Evolutionary conservation across 2,329 filamentous ascomycete genomes (phyloP).

Genomic region (Elsinoe perseae): DNA sequence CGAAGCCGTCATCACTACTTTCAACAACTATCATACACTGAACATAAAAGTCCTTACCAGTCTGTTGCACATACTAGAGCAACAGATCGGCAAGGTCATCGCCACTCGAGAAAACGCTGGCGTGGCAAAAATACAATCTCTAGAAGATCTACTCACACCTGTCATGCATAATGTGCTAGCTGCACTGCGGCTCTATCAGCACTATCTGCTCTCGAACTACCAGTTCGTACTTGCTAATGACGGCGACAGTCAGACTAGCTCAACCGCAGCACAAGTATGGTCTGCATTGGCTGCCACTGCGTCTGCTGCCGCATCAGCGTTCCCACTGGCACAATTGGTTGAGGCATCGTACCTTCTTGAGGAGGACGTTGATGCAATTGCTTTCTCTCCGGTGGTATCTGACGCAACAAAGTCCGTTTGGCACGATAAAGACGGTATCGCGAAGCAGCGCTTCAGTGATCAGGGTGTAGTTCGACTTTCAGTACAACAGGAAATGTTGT

Average conservation of each 20-base stretch:
- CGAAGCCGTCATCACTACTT: slow-evolving; percentile 18
- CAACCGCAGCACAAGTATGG: slow-evolving; percentile 57
- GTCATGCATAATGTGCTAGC: slow-evolving; percentile 56
- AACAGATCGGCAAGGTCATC: not conserved
- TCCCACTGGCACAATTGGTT: slow-evolving; percentile 50
- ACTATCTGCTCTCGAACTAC: slow-evolving; percentile 55
- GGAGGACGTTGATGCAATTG: slow-evolving; percentile 60
- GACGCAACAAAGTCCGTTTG: slow-evolving; percentile 46
- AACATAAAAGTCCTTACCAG: not conserved
- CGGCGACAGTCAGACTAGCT: slow-evolving; percentile 47
- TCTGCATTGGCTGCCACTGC: slow-evolving; percentile 56
- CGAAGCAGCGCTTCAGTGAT: slow-evolving; percentile 49
- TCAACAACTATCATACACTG: slow-evolving; percentile 15
- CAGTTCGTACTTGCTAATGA: slow-evolving; percentile 47
- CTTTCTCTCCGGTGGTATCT: slow-evolving; percentile 54
- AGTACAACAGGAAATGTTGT: slow-evolving; percentile 58
- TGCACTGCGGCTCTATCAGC: slow-evolving; percentile 58
- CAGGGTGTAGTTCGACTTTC: slow-evolving; percentile 45
- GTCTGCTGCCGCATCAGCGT: slow-evolving; percentile 51
- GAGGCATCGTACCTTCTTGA: slow-evolving; percentile 56
- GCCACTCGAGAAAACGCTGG: not conserved
- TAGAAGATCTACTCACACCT: slow-evolving; percentile 47
- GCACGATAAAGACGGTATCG: slow-evolving; percentile 36
- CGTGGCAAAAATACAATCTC: slow-evolving; percentile 23
- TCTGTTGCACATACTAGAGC: not conserved